phyloP scores from a whole-genome alignment of 805 yeast genomes.

The Scheffersomyces lignosus region DNA sequence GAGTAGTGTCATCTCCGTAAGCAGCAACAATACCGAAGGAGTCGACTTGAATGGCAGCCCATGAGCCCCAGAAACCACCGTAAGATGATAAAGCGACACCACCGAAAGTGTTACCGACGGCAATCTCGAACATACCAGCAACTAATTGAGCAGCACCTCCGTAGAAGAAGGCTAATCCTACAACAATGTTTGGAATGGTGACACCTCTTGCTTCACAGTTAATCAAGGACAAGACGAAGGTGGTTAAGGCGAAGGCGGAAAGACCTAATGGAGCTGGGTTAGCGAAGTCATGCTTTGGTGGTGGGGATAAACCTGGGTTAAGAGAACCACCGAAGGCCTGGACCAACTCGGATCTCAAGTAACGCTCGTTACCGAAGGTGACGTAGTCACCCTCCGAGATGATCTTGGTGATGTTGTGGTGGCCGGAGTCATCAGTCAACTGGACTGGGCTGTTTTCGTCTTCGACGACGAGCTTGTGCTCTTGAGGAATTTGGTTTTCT shows the following conservation, averaged over 20 bases:
- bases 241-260: conserved; percentile 67
- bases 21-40: conserved; percentile 40
- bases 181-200: conserved; percentile 56
- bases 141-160: conserved; percentile 72
- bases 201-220: conserved; percentile 72
- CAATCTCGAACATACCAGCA: conserved; percentile 76
- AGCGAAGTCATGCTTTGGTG: conserved; percentile 45
- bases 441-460: conserved; percentile 6
- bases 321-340: conserved; percentile 82
- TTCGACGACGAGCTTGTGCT: conserved; percentile 24
- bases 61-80: conserved; percentile 79
- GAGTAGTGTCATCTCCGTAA: conserved; percentile 23
- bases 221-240: conserved; percentile 62
- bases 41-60: conserved; percentile 56
- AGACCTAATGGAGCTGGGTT: conserved; percentile 79
- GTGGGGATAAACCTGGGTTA: conserved; percentile 59
- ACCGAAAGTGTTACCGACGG: conserved; percentile 76
- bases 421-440: conserved; percentile 1
- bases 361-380: conserved; percentile 70
- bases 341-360: conserved; percentile 57
- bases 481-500: conserved; percentile 36
- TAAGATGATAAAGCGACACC: conserved; percentile 59
- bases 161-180: conserved; percentile 66
- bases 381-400: conserved; percentile 59
- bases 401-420: conserved; percentile 25